A percentile compares a stretch with the other conserved stretches of the same genome.
These are phyloP conservation scores for Hemileccinum rubropunctum DNA, from an alignment of 768 basidiomycete species.

Conservation along the genomic window DNA sequence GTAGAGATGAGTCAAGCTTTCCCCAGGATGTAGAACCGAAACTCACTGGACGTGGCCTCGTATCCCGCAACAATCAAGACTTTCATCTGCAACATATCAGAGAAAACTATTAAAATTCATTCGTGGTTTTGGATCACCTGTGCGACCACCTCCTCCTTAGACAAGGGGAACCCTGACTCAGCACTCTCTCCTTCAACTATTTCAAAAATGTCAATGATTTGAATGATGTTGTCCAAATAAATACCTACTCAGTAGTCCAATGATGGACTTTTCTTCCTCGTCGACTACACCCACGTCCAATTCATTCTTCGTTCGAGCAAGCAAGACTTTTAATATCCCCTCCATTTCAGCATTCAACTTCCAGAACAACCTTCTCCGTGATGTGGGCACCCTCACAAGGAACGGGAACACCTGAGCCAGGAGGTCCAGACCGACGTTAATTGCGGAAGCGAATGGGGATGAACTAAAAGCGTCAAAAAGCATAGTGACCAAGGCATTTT, in stretches of 20 bases:
- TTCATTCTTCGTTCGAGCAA: conserved; percentile 38
- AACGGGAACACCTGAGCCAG: conserved; percentile 37
- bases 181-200: conserved; percentile 38
- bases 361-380: conserved; percentile 26
- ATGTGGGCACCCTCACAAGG: conserved; percentile 37
- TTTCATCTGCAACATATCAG: conserved; percentile 16
- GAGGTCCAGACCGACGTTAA: conserved; percentile 33
- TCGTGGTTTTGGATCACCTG: conserved; percentile 13
- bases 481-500: conserved; percentile 38
- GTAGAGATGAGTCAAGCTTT: neutral
- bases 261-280: conserved; percentile 26
- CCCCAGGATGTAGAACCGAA: neutral
- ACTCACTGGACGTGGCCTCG: conserved; percentile 23
- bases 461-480: conserved; percentile 37
- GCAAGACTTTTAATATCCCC: conserved; percentile 39
- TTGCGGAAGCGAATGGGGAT: conserved; percentile 17
- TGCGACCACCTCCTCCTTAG: conserved; percentile 28
- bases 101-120: neutral
- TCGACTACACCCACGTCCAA: conserved; percentile 21
- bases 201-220: neutral
- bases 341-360: conserved; percentile 36
- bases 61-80: conserved; percentile 21
- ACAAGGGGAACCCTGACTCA: conserved; percentile 23
- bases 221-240: conserved; percentile 6
- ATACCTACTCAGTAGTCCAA: conserved; percentile 24